These are phyloP conservation scores for Acer negundo DNA, from an alignment of 345 rosid genomes.

Conservation along the genomic window DNA sequence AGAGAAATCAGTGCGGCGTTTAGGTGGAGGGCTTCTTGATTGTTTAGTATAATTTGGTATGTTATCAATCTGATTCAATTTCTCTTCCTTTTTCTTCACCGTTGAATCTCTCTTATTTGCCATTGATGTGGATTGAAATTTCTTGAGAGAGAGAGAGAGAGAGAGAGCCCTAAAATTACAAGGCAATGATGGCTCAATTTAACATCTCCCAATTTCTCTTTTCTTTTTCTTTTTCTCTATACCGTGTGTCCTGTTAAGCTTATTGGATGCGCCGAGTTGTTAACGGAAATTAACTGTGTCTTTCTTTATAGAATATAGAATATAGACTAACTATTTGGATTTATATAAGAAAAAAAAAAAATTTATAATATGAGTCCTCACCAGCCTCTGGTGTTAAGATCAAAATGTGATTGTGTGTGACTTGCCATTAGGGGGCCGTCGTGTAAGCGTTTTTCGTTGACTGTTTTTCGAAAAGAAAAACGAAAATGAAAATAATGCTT, in stretches of 20 bases:
- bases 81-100: background rate
- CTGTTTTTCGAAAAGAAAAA: too few species aligned
- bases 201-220: background rate
- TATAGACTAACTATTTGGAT: background rate
- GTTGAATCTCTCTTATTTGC: constrained; percentile 4
- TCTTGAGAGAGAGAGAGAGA: background rate
- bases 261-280: background rate
- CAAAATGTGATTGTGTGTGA: too few species aligned
- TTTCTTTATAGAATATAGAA: background rate
- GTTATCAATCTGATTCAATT: constrained; percentile 21
- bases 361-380: too few species aligned
- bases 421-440: too few species aligned
- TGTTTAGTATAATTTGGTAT: constrained; percentile 26
- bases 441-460: too few species aligned
- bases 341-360: background rate
- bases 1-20: constrained; percentile 39
- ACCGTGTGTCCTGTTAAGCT: background rate
- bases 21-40: constrained; percentile 30
- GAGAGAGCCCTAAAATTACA: background rate
- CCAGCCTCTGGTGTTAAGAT: too few species aligned
- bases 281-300: constrained; percentile 13
- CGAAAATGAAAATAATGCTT: too few species aligned
- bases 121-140: constrained; percentile 17
- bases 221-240: background rate
- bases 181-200: background rate